phyloP scores from a whole-genome alignment of 1,284 basidiomycete species.

The Leccinum solheimii region DNA sequence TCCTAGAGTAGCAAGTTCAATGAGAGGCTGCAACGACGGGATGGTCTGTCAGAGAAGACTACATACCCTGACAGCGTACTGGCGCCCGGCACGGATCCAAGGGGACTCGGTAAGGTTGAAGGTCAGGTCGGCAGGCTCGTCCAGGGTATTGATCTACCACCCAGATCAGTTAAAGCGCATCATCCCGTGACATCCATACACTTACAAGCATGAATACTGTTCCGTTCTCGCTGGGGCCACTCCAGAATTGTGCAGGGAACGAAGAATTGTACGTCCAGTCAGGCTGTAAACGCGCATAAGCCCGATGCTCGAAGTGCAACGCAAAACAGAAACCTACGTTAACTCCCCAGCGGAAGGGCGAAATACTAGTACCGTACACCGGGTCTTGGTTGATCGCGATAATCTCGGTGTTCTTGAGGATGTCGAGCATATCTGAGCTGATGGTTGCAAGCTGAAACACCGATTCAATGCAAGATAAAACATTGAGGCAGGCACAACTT shows the following conservation, averaged over 20 bases:
- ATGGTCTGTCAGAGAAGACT: neutral
- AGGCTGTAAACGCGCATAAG: slow-evolving; percentile 37
- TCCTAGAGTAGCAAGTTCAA: slow-evolving; percentile 43
- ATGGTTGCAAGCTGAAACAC: slow-evolving; percentile 47
- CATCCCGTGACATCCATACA: neutral
- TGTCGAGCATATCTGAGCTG: slow-evolving; percentile 49
- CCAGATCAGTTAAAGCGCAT: neutral
- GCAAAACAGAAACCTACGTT: slow-evolving; percentile 40
- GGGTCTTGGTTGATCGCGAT: slow-evolving; percentile 70
- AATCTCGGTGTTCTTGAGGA: slow-evolving; percentile 62
- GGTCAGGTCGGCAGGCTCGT: slow-evolving; percentile 53
- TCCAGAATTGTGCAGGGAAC: slow-evolving; percentile 60
- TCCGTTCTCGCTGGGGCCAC: slow-evolving; percentile 53
- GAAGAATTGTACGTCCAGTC: slow-evolving; percentile 50
- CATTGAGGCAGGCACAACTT: slow-evolving; percentile 1
- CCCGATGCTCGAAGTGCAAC: neutral
- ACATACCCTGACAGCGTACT: slow-evolving; percentile 58
- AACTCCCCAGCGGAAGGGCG: slow-evolving; percentile 67
- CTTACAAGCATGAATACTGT: slow-evolving; percentile 57
- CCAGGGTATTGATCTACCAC: slow-evolving; percentile 49
- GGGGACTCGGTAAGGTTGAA: slow-evolving; percentile 69
- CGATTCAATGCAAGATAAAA: slow-evolving; percentile 12
- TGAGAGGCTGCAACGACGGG: neutral
- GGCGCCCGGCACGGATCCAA: slow-evolving; percentile 64
- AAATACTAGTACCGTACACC: slow-evolving; percentile 56